These are phyloP conservation scores for Tylopilus sp. DNA, from an alignment of 1,284 basidiomycete species.

Conservation along the genomic window DNA sequence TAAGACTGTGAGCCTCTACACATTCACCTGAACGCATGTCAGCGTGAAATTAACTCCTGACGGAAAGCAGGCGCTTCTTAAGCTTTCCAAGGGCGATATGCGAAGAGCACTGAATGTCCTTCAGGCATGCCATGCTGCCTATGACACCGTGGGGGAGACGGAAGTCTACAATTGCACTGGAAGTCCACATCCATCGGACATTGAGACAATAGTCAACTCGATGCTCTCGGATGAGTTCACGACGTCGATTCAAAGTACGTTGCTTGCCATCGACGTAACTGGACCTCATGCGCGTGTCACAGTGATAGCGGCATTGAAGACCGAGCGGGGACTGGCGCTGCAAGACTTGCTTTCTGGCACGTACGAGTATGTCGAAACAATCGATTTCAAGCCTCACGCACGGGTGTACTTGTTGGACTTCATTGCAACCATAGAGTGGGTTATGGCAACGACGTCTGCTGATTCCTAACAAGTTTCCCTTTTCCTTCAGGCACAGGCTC, in stretches of 20 bases:
- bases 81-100: conserved; percentile 96
- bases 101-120: conserved; percentile 93
- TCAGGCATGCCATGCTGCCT: conserved; percentile 97
- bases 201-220: conserved; percentile 88
- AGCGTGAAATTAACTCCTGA: conserved; percentile 87
- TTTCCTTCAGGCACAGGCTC: conserved; percentile 70
- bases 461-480: not conserved
- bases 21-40: conserved; percentile 5
- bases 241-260: conserved; percentile 82
- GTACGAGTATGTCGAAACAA: conserved; percentile 85
- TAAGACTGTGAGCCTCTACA: not conserved
- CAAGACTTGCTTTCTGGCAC: conserved; percentile 95
- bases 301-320: conserved; percentile 89
- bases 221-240: conserved; percentile 98
- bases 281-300: conserved; percentile 5
- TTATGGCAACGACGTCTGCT: conserved; percentile 9
- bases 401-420: conserved; percentile 91
- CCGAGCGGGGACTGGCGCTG: conserved; percentile 88
- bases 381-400: conserved; percentile 84
- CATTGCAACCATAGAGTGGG: conserved; percentile 85
- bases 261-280: not conserved
- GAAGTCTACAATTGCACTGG: conserved; percentile 98
- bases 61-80: conserved; percentile 86
- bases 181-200: conserved; percentile 91
- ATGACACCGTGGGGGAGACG: conserved; percentile 82